Evolutionary conservation across 2,329 filamentous ascomycete species (phyloP).

Genomic region (Periglandula ipomoeae): DNA sequence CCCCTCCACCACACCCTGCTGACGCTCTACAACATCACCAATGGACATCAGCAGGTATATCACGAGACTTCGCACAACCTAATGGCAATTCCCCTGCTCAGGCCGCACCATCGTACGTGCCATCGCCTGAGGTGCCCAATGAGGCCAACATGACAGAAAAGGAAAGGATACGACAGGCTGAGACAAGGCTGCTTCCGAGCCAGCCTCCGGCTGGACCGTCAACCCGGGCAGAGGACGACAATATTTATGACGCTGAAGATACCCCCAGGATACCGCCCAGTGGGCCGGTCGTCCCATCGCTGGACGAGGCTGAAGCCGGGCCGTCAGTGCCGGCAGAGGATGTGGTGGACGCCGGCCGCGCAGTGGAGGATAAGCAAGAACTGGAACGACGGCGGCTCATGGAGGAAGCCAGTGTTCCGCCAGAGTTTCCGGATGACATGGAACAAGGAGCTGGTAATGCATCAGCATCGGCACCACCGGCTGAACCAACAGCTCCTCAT

Average conservation of each 20-base stretch:
- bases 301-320: slow-evolving; percentile 13
- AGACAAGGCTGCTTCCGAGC: slow-evolving; percentile 73
- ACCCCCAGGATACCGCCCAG: slow-evolving; percentile 18
- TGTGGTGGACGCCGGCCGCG: slow-evolving; percentile 24
- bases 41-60: not conserved
- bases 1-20: slow-evolving; percentile 9
- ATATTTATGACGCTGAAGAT: slow-evolving; percentile 41
- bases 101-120: slow-evolving; percentile 40
- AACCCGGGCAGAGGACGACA: slow-evolving; percentile 32
- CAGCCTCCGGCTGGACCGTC: slow-evolving; percentile 45
- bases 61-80: slow-evolving; percentile 7
- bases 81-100: slow-evolving; percentile 13
- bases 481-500: slow-evolving; percentile 46
- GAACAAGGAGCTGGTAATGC: slow-evolving; percentile 24
- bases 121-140: slow-evolving; percentile 49
- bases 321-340: slow-evolving; percentile 38
- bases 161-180: slow-evolving; percentile 66
- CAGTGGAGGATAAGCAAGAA: slow-evolving; percentile 68
- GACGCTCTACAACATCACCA: slow-evolving; percentile 8
- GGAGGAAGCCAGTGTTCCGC: slow-evolving; percentile 54
- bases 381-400: slow-evolving; percentile 58
- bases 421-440: slow-evolving; percentile 45
- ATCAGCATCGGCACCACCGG: slow-evolving; percentile 17
- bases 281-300: slow-evolving; percentile 8
- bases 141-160: slow-evolving; percentile 69